Evolutionary conservation across 768 basidiomycete genomes (phyloP), one percentile per base, ranked within the genome.

Genomic region (Cystobasidium onofrii): DNA sequence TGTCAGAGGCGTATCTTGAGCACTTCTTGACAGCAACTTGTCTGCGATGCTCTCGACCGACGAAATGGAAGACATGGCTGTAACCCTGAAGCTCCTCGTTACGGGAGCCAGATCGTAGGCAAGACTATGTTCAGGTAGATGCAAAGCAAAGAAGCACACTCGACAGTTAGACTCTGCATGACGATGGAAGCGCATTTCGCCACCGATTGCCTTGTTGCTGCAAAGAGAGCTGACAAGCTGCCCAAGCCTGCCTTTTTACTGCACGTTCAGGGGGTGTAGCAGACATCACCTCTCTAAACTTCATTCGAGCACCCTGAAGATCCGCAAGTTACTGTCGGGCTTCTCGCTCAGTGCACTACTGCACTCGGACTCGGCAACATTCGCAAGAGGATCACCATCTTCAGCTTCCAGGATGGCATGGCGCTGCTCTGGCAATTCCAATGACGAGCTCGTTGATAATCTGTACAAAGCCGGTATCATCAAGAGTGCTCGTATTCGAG

Each of bases 391-490:
- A 27, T 34, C 62, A 23, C 54, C 13, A 25, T 27, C 17, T 60
- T 34, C 25, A 60, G 57, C 9, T 36, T 2, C 15, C 55, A 57
- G 18, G 20, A 66, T 71, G 69, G 69, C 69, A 12, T 71, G 69
- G 69, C 33, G 55, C 23, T 71, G 69, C 39, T 29, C 31, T 31
- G 69, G 69, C 27, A 10, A 46, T 12, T 34, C 69, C n/a, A 71
- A 71, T 29, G 69, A 36, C 20, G 54, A 71, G 69, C 69, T 71
- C 4, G 54, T 71, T 34, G 69, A 71, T 9, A 71, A 71, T 31
- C 69, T 71, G 17, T 71, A 33, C 29, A 55, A 71, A 10, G 69
- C 69, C 3, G 69, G 69, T 12, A 71, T 71, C 55, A 71, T 71
- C 69, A 71, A 71, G 69, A 57, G 54, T 27, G 2, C 23, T 27